phyloP scores from a whole-genome alignment of 2,329 filamentous ascomycete species.

The Clarireedia hainanense region DNA sequence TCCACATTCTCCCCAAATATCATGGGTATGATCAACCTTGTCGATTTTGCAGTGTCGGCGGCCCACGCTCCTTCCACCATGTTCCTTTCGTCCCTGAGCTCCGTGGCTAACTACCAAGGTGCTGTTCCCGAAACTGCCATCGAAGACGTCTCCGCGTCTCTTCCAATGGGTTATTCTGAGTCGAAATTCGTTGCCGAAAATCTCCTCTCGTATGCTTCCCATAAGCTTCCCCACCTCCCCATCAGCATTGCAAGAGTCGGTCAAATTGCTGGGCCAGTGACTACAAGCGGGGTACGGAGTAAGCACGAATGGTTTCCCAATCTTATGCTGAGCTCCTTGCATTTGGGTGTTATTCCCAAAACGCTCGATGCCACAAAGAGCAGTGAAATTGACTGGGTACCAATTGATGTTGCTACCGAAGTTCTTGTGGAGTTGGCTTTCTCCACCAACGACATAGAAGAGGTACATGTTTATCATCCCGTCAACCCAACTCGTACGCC shows the following conservation, averaged over 20 bases:
- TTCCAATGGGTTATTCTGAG: constrained; percentile 24
- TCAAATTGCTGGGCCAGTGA: constrained; percentile 35
- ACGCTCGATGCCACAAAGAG: background rate
- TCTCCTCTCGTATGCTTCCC: constrained; percentile 35
- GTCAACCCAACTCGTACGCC: background rate
- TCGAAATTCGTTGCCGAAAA: constrained; percentile 24
- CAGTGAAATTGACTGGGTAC: background rate
- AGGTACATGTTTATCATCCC: background rate
- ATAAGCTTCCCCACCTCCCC: constrained; percentile 22
- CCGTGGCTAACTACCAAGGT: constrained; percentile 10
- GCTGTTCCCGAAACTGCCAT: constrained; percentile 16
- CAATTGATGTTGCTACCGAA: background rate
- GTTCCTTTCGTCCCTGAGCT: constrained; percentile 25
- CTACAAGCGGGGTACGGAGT: background rate
- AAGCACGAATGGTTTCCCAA: background rate
- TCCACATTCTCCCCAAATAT: constrained; percentile 31
- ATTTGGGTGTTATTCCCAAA: background rate
- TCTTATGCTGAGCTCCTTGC: background rate
- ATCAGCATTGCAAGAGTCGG: constrained; percentile 39
- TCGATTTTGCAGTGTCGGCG: constrained; percentile 16
- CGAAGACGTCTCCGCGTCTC: background rate
- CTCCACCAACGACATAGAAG: background rate
- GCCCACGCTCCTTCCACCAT: constrained; percentile 12
- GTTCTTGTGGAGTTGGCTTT: background rate
- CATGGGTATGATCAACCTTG: constrained; percentile 32